Base-by-base conservation (phyloP, 805 yeast genomes). In the Candida ulmi region DNA sequence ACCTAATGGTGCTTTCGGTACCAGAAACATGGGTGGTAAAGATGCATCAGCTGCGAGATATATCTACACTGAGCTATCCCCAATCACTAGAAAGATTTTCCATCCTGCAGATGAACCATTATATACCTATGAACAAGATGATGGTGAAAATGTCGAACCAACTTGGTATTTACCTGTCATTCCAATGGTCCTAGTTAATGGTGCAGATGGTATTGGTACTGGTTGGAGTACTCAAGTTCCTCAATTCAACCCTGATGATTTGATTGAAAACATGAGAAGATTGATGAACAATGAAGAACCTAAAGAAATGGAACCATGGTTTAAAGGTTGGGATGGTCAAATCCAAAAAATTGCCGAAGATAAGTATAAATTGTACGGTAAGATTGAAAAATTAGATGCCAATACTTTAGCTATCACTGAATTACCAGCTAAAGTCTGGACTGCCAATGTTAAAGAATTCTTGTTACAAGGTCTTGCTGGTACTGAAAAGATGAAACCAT, bases 11-110 rank as follows among this genome's bases (percentile, higher is more conserved):
- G 82, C 88, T 26, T 93, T 93, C 59, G 99, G 99, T 74, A 81
- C 96, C 1, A 79, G 99, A 65, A 90, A 93, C 19, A 73, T 87
- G 19, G 99, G 99, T 62, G 99, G 99, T 68, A 93, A 93, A 61
- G 99, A 93, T 69, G 93, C 90, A 13, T 85, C 98, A n/a, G 97
- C 98, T 21, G 82, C 96, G 34, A 90, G 99, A 75, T 93, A 93
- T 69, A 90, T 93, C 60, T 86, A 76, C 61, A 93, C 99, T 0
- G 88, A 86, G 54, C 66, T 93, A 47, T 78, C 76, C 39, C 78
- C 81, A 26, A 70, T 93, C 36, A 85, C 98, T 0, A 70, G 84
- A 41, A 77, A 69, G 40, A 74, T 91, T 7, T 88, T 91, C 62
- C 80, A 85, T 49, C 78, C 85, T 0, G 70, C 79, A 34, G 99